A percentile compares a stretch with the other conserved stretches of the same genome.
Evolutionary conservation across 1,139 yeast species (phyloP).

Genomic region (Nakaseomyces uthaithaninus): DNA sequence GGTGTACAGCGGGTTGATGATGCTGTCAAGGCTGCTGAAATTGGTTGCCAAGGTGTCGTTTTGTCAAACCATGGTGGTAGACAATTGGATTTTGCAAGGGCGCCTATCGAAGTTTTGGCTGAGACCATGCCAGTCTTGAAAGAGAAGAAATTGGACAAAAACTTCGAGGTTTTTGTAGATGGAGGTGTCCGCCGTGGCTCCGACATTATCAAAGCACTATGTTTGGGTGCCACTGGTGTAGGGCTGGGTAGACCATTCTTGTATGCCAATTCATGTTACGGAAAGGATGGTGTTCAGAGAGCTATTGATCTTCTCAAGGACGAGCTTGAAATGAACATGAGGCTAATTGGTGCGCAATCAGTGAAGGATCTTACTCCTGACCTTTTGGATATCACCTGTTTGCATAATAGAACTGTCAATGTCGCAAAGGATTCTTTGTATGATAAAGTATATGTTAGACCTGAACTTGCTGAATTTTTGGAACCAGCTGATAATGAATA

Average conservation of each 20-base stretch:
- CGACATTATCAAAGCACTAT: slow-evolving; percentile 58
- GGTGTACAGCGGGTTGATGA: slow-evolving; percentile 69
- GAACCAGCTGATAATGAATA: not conserved
- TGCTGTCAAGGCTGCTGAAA: slow-evolving; percentile 54
- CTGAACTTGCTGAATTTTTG: slow-evolving; percentile 15
- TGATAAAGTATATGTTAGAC: slow-evolving; percentile 38
- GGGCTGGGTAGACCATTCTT: slow-evolving; percentile 68
- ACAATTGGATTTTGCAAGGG: slow-evolving; percentile 58
- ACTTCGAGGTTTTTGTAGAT: slow-evolving; percentile 42
- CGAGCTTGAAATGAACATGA: slow-evolving; percentile 82
- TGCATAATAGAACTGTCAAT: slow-evolving; percentile 35
- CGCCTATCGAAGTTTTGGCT: slow-evolving; percentile 61
- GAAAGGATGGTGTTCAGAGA: slow-evolving; percentile 68
- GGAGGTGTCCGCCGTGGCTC: slow-evolving; percentile 57
- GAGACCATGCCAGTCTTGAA: slow-evolving; percentile 52
- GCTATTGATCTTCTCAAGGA: slow-evolving; percentile 73
- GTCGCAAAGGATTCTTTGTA: slow-evolving; percentile 43
- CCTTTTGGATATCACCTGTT: slow-evolving; percentile 41
- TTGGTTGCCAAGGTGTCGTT: slow-evolving; percentile 68
- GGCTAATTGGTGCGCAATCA: slow-evolving; percentile 67
- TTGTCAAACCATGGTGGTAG: slow-evolving; percentile 72
- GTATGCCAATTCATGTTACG: slow-evolving; percentile 65
- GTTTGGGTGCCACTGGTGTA: slow-evolving; percentile 69
- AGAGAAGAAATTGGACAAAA: slow-evolving; percentile 43
- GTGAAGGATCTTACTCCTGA: slow-evolving; percentile 55